Evolutionary conservation across 148 eudicot genomes (phyloP).

Genomic region (Chenopodium berlandieri): DNA sequence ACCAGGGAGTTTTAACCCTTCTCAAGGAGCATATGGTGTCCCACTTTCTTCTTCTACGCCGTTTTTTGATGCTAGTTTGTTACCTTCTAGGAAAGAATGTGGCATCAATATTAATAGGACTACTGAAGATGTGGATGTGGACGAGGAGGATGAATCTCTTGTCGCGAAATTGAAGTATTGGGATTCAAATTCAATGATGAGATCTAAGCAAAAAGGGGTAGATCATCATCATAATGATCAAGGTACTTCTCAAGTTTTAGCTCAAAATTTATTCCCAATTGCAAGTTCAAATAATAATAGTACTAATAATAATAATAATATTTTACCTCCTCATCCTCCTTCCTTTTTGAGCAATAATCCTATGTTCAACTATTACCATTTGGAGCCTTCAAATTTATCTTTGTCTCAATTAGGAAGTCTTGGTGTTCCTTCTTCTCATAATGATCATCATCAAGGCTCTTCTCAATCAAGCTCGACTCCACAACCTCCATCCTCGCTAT

Average conservation of each 20-base stretch:
- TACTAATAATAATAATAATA: conserved; percentile 14
- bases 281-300: conserved; percentile 25
- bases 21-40: conserved; percentile 33
- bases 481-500: conserved; percentile 23
- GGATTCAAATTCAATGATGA: conserved; percentile 25
- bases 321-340: conserved; percentile 18
- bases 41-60: conserved; percentile 38
- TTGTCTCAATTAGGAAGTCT: conserved; percentile 49
- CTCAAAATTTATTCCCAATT: conserved; percentile 53
- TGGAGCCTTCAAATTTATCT: conserved; percentile 59
- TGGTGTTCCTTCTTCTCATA: conserved; percentile 34
- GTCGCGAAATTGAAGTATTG: conserved; percentile 31
- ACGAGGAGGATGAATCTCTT: conserved; percentile 23
- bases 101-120: conserved; percentile 33
- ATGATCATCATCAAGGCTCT: conserved; percentile 22
- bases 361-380: conserved; percentile 37
- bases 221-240: conserved; percentile 24
- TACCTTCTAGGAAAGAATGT: conserved; percentile 29
- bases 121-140: conserved; percentile 14
- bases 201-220: conserved; percentile 36
- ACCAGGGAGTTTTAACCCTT: conserved; percentile 35
- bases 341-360: conserved; percentile 36
- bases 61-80: conserved; percentile 36
- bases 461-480: conserved; percentile 19
- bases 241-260: conserved; percentile 36